phyloP scores from a whole-genome alignment of 495 filamentous ascomycete genomes.

The Tuber borchii region DNA sequence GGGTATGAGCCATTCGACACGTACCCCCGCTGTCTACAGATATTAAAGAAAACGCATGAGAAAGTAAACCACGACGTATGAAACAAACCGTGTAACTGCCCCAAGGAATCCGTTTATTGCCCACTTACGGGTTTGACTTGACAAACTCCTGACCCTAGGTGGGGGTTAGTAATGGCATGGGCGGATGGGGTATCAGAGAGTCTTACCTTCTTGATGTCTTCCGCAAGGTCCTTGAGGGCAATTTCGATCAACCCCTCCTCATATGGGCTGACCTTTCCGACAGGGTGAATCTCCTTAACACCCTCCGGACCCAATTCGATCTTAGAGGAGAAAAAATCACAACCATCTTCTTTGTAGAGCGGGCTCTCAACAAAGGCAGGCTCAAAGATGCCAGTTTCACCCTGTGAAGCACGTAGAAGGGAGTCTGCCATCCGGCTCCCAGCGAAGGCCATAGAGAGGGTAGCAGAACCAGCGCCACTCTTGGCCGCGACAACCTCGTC shows the following conservation, averaged over 20 bases:
- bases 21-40: background rate
- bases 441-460: slow-evolving; percentile 97
- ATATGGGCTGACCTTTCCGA: slow-evolving; percentile 72
- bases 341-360: slow-evolving; percentile 92
- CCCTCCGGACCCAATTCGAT: slow-evolving; percentile 95
- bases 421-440: slow-evolving; percentile 95
- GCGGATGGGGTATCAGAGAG: background rate
- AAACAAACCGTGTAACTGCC: slow-evolving; percentile 2
- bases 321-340: slow-evolving; percentile 89
- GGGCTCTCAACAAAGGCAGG: slow-evolving; percentile 95
- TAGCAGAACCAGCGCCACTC: slow-evolving; percentile 95
- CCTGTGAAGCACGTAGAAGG: slow-evolving; percentile 83
- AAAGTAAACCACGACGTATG: background rate
- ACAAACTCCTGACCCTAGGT: slow-evolving; percentile 56
- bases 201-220: slow-evolving; percentile 69
- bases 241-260: slow-evolving; percentile 87
- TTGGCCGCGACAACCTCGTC: slow-evolving; percentile 99
- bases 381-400: slow-evolving; percentile 91
- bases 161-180: slow-evolving; percentile 15
- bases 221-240: slow-evolving; percentile 78
- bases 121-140: slow-evolving; percentile 60
- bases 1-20: background rate
- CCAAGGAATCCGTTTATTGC: background rate
- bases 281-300: slow-evolving; percentile 80
- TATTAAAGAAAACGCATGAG: background rate